Evolutionary conservation across 2,329 filamentous ascomycete genomes (phyloP).

Genomic region (Pestalotiopsis fici): DNA sequence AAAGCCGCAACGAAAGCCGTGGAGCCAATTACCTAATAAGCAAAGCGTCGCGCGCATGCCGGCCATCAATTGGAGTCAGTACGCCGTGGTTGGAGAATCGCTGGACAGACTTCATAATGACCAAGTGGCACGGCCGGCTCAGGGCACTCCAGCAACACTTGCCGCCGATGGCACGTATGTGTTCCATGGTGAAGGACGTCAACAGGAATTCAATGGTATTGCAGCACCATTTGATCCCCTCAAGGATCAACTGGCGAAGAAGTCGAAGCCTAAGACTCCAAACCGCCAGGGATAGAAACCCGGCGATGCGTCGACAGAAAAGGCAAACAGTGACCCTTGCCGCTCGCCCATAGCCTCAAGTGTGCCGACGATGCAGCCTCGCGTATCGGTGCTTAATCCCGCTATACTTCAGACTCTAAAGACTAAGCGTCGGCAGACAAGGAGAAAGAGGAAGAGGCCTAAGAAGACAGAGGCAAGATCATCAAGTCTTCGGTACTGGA

Average conservation of each 20-base stretch:
- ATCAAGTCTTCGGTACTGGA: not conserved
- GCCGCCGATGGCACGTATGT: conserved; percentile 49
- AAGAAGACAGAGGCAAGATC: not conserved
- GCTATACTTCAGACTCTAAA: no score
- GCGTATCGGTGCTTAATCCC: not conserved
- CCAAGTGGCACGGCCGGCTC: conserved; percentile 66
- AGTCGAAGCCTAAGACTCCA: conserved; percentile 28
- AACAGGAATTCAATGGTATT: conserved; percentile 50
- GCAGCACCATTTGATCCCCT: conserved; percentile 58
- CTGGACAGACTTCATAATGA: conserved; percentile 84
- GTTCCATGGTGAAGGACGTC: conserved; percentile 42
- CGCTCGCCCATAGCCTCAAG: not conserved
- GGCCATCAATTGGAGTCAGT: conserved; percentile 92
- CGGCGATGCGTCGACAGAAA: not conserved
- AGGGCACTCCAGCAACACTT: conserved; percentile 51
- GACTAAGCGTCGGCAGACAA: not conserved
- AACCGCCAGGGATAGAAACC: conserved; percentile 22
- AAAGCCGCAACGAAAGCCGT: conserved; percentile 36
- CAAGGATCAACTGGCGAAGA: conserved; percentile 47
- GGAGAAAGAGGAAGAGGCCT: not conserved
- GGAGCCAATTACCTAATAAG: conserved; percentile 70
- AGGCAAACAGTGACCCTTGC: not conserved
- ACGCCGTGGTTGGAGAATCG: conserved; percentile 83
- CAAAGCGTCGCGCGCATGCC: conserved; percentile 86
- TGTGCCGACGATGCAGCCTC: not conserved